A percentile compares a stretch with the other conserved stretches of the same genome.
These are phyloP conservation scores for Nothophoma quercina DNA, from an alignment of 2,329 filamentous ascomycete species.

Conservation along the genomic window DNA sequence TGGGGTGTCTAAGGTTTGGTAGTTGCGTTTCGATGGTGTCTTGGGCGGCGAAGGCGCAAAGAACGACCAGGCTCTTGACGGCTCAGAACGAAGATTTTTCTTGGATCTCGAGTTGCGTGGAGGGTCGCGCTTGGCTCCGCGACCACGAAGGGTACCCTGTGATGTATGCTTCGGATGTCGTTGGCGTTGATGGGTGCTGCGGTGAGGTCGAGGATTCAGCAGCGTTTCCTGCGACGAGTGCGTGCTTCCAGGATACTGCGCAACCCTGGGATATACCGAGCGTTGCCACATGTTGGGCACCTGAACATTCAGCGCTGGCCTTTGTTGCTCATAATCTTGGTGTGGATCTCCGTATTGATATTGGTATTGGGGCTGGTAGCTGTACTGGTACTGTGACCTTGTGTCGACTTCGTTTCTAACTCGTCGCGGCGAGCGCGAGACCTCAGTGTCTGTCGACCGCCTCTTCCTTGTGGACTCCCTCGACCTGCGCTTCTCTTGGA, in stretches of 20 bases:
- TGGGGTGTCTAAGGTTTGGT: slow-evolving; percentile 39
- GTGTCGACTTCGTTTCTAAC: slow-evolving; percentile 32
- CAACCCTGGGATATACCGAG: slow-evolving; percentile 26
- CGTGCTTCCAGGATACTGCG: slow-evolving; percentile 25
- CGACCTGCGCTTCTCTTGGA: slow-evolving; percentile 43
- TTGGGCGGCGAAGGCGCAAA: slow-evolving; percentile 43
- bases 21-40: slow-evolving; percentile 31
- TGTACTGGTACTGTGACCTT: slow-evolving; percentile 27
- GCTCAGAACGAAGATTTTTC: slow-evolving; percentile 34
- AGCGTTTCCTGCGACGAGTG: slow-evolving; percentile 47
- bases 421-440: slow-evolving; percentile 33
- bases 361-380: too few species aligned
- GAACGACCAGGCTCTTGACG: slow-evolving; percentile 39
- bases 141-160: slow-evolving; percentile 44
- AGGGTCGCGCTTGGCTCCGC: slow-evolving; percentile 48
- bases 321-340: slow-evolving; percentile 28
- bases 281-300: slow-evolving; percentile 42
- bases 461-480: slow-evolving; percentile 37
- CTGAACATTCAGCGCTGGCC: slow-evolving; percentile 35
- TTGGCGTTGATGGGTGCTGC: slow-evolving; percentile 42
- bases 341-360: slow-evolving; percentile 26
- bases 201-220: slow-evolving; percentile 47
- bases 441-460: slow-evolving; percentile 33
- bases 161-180: slow-evolving; percentile 45
- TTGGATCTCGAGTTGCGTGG: slow-evolving; percentile 43